Base-by-base conservation (phyloP, 2,329 filamentous ascomycete genomes). In the Fusarium sp. region DNA sequence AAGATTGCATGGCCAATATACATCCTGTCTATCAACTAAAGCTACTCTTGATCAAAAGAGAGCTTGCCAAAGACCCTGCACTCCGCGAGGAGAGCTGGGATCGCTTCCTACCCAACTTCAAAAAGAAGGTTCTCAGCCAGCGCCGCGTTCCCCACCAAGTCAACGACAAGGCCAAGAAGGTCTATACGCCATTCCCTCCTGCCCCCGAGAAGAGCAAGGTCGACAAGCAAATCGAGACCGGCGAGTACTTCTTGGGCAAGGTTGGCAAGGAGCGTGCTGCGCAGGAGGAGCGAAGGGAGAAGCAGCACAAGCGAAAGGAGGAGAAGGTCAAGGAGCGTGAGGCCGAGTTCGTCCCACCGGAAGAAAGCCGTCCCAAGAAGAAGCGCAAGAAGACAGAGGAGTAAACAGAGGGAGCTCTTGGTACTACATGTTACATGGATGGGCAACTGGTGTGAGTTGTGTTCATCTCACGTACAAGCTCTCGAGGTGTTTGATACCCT, bases 131-230 rank as follows among this genome's bases (percentile, higher is more conserved):
- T 56, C 86, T 98, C 70, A 94, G 89, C 82, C 94, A 94, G 83
- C 87, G 96, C 71, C 88, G 89, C 71, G 89, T 90, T 73, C 96
- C 96, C 0, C 88, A 88, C 84, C 93, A 92, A 75, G 90, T 99
- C 77, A 93, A 88, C 54, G 94, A 99, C 84, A 99, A 99, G 87
- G 81, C 84, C 77, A 97, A 95, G 87, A 98, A 97, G 87, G 81
- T 85, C 14, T 99, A 97, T 84, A 99, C 96, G 70, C 95, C 96
- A 11, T 99, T 99, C 89, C 96, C 96, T 48, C 96, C 96, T 8
- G 88, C 94, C 43, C 94, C 94, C 70, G 95, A 99, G 86, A 97
- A 97, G 92, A 97, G 94, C 88, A 99, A 98, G 88, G 88, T 99
- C 74, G 96, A 99, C 81, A 82, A 94, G 80, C 95, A 99, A 86